Base-by-base conservation (phyloP, 2,329 filamentous ascomycete genomes). In the Alternaria atra region DNA sequence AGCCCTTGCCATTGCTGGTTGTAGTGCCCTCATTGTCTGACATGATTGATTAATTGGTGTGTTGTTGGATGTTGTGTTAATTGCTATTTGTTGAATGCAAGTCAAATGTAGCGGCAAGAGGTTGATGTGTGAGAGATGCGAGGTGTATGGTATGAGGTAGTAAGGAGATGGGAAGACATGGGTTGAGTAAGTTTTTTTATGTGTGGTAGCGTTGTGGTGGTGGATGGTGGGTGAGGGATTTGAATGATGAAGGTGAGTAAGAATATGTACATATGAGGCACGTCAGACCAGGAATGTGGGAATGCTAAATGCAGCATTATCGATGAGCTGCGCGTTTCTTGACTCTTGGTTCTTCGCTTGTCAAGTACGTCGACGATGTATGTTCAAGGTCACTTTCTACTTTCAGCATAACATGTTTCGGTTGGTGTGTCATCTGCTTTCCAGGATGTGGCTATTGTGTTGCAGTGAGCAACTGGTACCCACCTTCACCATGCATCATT, bases 1-100 rank as follows among this genome's bases (percentile, higher is more conserved):
- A 73, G 44, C 43, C 53, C 37, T 61, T 44, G n/a, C 27, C 37
- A 34, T 17, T 13, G 6, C 63, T 56, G 43, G 17, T 13, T 17
- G 61, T 60, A 29, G 4, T 46, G 20, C 37, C 13, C 4, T 55
- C 52, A 50, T 48, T 55, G 56, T 60, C 53, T 9, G 58, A 60
- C 58, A 61, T 65, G 25, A 1, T 64, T 23, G 13, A 15, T 39
- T 5, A 3, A 4, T 15, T 32, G 43, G 10, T 46, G 20, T 34
- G 13, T 7, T 25, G 20, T 42, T 25, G 39, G 39, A 6, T 13
- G 12, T 25, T 42, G 20, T 17, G 5, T 39, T 39, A 7, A 5
- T 9, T 39, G 7, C 3, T 42, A 42, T n/a, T 10, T 10, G 17
- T 25, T 23, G 20, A 20, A 20, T 6, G 2, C 6, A 15, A 6